Conservation (phyloP, 805 yeast genomes). For the Soucietia sequanensis region DNA sequence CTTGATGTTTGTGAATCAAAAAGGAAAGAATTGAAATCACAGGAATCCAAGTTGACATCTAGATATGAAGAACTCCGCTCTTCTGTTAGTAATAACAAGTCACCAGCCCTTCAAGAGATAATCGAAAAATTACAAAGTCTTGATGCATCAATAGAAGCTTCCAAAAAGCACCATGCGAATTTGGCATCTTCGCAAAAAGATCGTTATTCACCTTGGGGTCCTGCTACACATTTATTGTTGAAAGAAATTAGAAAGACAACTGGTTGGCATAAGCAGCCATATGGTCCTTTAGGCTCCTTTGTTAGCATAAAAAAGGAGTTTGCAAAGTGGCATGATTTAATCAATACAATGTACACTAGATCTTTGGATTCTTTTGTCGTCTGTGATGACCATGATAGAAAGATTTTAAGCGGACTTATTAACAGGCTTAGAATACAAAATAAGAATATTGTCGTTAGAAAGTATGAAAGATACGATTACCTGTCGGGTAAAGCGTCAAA, state of each 20-base stretch:
- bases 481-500: conserved; percentile 40
- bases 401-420: conserved; percentile 29
- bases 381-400: conserved; percentile 57
- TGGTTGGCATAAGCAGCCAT: conserved; percentile 47
- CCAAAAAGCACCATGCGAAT: conserved; percentile 9
- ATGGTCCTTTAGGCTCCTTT: conserved; percentile 78
- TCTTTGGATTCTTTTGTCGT: conserved; percentile 67
- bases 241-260: conserved; percentile 28
- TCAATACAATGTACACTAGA: conserved; percentile 55
- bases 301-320: conserved; percentile 56
- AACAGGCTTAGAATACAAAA: conserved; percentile 25
- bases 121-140: conserved; percentile 15
- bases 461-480: conserved; percentile 58
- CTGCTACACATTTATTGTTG: conserved; percentile 40
- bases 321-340: conserved; percentile 54
- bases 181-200: conserved; percentile 22
- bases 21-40: conserved; percentile 20
- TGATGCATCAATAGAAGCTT: conserved; percentile 6
- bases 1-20: conserved; percentile 14
- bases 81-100: conserved; percentile 8
- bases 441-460: conserved; percentile 49
- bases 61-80: conserved; percentile 10
- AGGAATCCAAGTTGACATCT: conserved; percentile 10
- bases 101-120: conserved; percentile 25
- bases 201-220: conserved; percentile 53